Evolutionary conservation across 1,284 basidiomycete genomes (phyloP).

Genomic region (Ganoderma lucidum): DNA sequence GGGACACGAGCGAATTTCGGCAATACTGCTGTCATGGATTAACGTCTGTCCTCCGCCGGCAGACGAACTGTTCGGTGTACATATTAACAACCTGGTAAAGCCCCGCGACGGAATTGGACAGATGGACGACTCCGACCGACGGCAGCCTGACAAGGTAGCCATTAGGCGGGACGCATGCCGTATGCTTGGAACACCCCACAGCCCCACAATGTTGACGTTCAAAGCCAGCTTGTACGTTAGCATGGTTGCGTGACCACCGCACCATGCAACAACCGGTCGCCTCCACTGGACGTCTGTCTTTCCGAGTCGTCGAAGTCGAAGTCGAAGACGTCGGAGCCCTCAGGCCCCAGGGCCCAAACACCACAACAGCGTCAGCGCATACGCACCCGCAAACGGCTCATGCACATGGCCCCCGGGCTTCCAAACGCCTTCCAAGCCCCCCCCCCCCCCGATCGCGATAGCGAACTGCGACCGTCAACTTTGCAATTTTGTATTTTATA

Average conservation of each 20-base stretch:
- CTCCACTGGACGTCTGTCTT: background rate
- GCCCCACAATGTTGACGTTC: background rate
- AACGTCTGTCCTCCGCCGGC: slow-evolving; percentile 6
- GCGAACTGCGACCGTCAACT: background rate
- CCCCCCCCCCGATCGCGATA: background rate
- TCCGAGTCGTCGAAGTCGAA: background rate
- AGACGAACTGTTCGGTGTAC: background rate
- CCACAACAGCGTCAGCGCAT: background rate
- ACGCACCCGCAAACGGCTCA: background rate
- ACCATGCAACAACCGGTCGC: background rate
- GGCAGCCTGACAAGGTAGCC: background rate
- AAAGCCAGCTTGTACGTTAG: background rate
- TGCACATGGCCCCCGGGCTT: background rate
- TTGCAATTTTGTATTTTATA: slow-evolving; percentile 1
- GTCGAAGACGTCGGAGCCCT: background rate
- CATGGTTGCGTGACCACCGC: background rate
- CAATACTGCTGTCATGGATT: background rate
- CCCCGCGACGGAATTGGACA: background rate
- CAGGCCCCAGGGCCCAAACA: slow-evolving; percentile 1
- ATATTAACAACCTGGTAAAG: background rate
- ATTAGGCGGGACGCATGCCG: background rate
- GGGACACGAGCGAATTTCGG: background rate
- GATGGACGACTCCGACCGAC: background rate
- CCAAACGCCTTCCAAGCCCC: background rate
- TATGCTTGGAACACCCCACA: background rate